A percentile compares a stretch with the other conserved stretches of the same genome.
Conservation (phyloP, 2,329 filamentous ascomycete genomes). For the Paecilomyces fulvus region DNA sequence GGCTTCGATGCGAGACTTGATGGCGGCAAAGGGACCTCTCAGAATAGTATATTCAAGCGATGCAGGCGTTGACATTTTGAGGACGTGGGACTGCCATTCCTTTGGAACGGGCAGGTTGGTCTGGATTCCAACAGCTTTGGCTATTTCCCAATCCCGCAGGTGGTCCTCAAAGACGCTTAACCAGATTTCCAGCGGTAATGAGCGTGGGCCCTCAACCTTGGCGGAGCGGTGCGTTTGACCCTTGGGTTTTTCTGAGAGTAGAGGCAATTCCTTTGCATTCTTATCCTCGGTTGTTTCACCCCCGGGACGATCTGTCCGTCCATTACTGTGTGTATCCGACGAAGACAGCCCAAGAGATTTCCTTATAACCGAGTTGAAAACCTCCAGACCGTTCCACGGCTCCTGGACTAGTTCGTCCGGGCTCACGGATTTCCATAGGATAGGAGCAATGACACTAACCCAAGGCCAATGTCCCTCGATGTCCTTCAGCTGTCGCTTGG, state of each 20-base stretch:
- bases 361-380: slow-evolving; percentile 24
- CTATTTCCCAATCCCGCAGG: slow-evolving; percentile 83
- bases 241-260: slow-evolving; percentile 30
- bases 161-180: slow-evolving; percentile 71
- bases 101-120: slow-evolving; percentile 65
- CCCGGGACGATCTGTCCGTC: background rate
- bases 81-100: slow-evolving; percentile 60
- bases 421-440: slow-evolving; percentile 70
- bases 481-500: slow-evolving; percentile 77
- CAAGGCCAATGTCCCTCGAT: slow-evolving; percentile 78
- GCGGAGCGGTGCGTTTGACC: slow-evolving; percentile 13
- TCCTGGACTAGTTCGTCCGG: slow-evolving; percentile 41
- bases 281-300: background rate
- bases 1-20: slow-evolving; percentile 64
- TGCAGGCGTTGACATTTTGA: slow-evolving; percentile 58
- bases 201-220: slow-evolving; percentile 11
- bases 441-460: slow-evolving; percentile 71
- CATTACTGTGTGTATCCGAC: slow-evolving; percentile 3
- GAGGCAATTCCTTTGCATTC: background rate
- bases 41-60: slow-evolving; percentile 81
- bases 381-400: slow-evolving; percentile 42
- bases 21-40: slow-evolving; percentile 58
- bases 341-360: slow-evolving; percentile 18
- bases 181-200: slow-evolving; percentile 79
- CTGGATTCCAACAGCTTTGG: slow-evolving; percentile 70